Percentiles rank a stretch among this genome's conserved stretches.
These are phyloP conservation scores for Metarhizium guizhouense DNA, from an alignment of 2,329 filamentous ascomycete genomes.

Conservation along the genomic window DNA sequence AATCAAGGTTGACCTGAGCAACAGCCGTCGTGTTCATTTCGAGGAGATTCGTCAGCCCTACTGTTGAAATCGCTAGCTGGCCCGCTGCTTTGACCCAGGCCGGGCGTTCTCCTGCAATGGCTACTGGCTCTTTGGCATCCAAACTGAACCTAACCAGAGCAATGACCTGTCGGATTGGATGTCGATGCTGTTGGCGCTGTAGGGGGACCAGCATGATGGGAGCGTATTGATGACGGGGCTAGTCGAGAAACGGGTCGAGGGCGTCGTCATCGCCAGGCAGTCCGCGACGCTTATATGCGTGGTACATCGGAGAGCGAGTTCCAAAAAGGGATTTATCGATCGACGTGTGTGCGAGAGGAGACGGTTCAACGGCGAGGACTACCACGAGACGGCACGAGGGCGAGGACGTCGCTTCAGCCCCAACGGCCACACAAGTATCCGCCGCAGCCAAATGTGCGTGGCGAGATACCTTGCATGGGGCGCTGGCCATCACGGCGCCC, in stretches of 20 bases:
- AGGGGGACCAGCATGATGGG: not conserved
- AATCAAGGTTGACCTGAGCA: not conserved
- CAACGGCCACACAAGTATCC: not conserved
- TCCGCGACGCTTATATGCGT: not conserved
- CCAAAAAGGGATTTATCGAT: not conserved
- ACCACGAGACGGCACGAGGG: not conserved
- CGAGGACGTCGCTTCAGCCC: conserved; percentile 1
- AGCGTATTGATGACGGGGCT: not conserved
- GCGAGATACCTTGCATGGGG: not conserved
- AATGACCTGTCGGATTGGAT: conserved; percentile 4
- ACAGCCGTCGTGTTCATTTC: conserved; percentile 6
- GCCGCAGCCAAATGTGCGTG: not conserved
- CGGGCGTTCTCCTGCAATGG: conserved; percentile 3
- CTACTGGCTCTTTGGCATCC: conserved; percentile 2
- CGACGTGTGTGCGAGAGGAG: no score
- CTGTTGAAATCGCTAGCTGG: no score
- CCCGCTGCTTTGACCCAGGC: not conserved
- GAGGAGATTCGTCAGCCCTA: conserved; percentile 6
- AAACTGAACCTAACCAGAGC: no score
- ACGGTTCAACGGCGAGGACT: not conserved
- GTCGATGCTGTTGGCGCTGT: not conserved
- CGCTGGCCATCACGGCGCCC: not conserved
- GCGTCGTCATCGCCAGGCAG: conserved; percentile 8
- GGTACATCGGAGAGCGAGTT: not conserved
- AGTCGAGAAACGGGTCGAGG: conserved; percentile 2